Percentiles rank a stretch among this genome's conserved stretches.
Conservation (phyloP, 345 rosid genomes). For the Viola odorata region DNA sequence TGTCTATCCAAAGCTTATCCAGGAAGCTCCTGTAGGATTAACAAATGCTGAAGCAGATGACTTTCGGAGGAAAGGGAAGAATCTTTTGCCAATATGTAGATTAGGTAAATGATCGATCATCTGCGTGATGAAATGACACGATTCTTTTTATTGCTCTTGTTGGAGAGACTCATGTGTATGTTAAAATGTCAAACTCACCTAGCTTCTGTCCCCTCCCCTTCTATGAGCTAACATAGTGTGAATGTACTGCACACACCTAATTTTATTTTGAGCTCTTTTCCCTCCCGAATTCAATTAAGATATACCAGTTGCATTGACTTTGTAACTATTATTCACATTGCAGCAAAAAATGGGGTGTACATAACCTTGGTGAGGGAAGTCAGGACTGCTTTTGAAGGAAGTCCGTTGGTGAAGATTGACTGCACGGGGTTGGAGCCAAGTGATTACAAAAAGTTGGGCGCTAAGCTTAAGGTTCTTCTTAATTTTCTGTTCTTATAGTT, state of each 20-base stretch:
- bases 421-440: slow-evolving; percentile 77
- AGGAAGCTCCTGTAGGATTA: slow-evolving; percentile 83
- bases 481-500: background rate
- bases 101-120: slow-evolving; percentile 40
- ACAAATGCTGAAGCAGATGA: slow-evolving; percentile 64
- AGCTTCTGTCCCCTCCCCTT: no score
- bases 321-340: slow-evolving; percentile 15
- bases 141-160: background rate
- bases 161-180: background rate
- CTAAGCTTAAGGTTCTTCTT: slow-evolving; percentile 73
- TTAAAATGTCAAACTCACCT: background rate
- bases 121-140: background rate
- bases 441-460: slow-evolving; percentile 90
- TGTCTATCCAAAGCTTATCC: slow-evolving; percentile 89
- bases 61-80: slow-evolving; percentile 59
- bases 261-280: no score
- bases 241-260: no score
- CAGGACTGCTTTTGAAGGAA: slow-evolving; percentile 78
- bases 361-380: slow-evolving; percentile 69
- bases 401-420: slow-evolving; percentile 72
- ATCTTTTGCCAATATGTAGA: slow-evolving; percentile 76
- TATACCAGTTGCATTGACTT: background rate
- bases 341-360: slow-evolving; percentile 89
- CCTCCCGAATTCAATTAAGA: no score
- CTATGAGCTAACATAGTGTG: no score